These are phyloP conservation scores for Mycena alexandri DNA, from an alignment of 768 basidiomycete species.

Conservation along the genomic window DNA sequence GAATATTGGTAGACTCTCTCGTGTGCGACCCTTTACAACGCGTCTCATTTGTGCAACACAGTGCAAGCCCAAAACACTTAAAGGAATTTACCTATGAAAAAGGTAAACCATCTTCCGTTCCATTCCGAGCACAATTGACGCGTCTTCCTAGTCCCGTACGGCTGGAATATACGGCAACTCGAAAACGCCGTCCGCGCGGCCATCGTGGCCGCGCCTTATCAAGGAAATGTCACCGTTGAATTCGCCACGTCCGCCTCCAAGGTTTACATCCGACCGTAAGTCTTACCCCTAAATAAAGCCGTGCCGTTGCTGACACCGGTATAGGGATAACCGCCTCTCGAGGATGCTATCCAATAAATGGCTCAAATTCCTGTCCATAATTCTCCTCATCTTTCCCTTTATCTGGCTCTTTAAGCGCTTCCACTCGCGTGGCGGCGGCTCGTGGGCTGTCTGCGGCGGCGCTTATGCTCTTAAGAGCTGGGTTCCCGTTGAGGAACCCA, in stretches of 20 bases:
- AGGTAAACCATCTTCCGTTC: conserved; percentile 44
- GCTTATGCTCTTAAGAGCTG: conserved; percentile 79
- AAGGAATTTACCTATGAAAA: conserved; percentile 86
- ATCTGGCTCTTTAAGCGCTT: conserved; percentile 86
- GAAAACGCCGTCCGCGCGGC: conserved; percentile 57
- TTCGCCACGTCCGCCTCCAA: conserved; percentile 61
- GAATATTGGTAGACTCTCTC: conserved; percentile 66
- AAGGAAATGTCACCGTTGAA: conserved; percentile 61
- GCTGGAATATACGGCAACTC: conserved; percentile 61
- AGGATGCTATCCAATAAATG: conserved; percentile 77
- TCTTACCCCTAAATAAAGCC: neutral
- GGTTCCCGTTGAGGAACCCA: conserved; percentile 44
- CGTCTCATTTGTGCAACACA: conserved; percentile 20
- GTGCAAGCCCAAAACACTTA: conserved; percentile 70
- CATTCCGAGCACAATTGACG: conserved; percentile 6
- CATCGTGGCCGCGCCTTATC: conserved; percentile 58
- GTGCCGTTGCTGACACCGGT: neutral
- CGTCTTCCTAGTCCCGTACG: conserved; percentile 50
- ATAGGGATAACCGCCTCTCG: conserved; percentile 67
- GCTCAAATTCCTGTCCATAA: conserved; percentile 76
- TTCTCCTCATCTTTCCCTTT: conserved; percentile 82
- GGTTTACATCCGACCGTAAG: conserved; percentile 72
- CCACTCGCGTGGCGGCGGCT: conserved; percentile 74
- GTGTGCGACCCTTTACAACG: neutral
- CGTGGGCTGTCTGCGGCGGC: conserved; percentile 82